Evolutionary conservation across 1,139 yeast species (phyloP).

Genomic region (Yamadazyma sp.): DNA sequence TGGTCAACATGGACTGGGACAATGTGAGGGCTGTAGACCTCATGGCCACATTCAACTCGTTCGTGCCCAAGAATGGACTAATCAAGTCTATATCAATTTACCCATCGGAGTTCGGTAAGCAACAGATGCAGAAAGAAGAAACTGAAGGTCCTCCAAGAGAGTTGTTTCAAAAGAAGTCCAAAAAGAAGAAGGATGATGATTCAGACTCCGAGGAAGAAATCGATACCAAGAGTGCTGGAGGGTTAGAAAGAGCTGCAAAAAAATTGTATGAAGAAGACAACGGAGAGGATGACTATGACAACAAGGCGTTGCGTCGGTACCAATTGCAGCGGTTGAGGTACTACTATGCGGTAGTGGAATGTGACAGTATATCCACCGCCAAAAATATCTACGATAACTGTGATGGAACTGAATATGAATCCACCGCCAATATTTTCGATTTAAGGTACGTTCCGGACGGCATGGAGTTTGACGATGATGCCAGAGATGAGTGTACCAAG

Average conservation of each 20-base stretch:
- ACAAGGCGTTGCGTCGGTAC: slow-evolving; percentile 68
- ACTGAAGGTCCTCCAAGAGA: slow-evolving; percentile 91
- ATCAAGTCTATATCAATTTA: slow-evolving; percentile 73
- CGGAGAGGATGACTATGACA: slow-evolving; percentile 71
- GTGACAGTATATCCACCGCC: slow-evolving; percentile 76
- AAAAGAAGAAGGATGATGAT: slow-evolving; percentile 26
- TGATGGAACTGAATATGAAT: slow-evolving; percentile 94
- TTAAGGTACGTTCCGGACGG: slow-evolving; percentile 90
- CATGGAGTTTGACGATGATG: slow-evolving; percentile 77
- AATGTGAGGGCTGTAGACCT: slow-evolving; percentile 81
- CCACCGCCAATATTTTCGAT: slow-evolving; percentile 93
- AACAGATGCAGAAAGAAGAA: slow-evolving; percentile 88
- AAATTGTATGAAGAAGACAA: slow-evolving; percentile 71
- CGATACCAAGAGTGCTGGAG: slow-evolving; percentile 42
- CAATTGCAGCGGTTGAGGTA: slow-evolving; percentile 87
- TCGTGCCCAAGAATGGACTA: slow-evolving; percentile 75
- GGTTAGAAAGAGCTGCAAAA: slow-evolving; percentile 54
- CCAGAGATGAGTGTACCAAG: slow-evolving; percentile 69
- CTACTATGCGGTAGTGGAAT: slow-evolving; percentile 88
- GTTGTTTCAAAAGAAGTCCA: slow-evolving; percentile 52
- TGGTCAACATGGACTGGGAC: slow-evolving; percentile 97
- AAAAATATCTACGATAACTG: slow-evolving; percentile 76
- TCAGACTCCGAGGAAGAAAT: slow-evolving; percentile 50
- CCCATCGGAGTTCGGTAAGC: slow-evolving; percentile 93
- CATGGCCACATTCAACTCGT: slow-evolving; percentile 86